These are phyloP conservation scores for Phytophthora hybrid DNA, from an alignment of 352 stramenopile genomes.

Conservation along the genomic window DNA sequence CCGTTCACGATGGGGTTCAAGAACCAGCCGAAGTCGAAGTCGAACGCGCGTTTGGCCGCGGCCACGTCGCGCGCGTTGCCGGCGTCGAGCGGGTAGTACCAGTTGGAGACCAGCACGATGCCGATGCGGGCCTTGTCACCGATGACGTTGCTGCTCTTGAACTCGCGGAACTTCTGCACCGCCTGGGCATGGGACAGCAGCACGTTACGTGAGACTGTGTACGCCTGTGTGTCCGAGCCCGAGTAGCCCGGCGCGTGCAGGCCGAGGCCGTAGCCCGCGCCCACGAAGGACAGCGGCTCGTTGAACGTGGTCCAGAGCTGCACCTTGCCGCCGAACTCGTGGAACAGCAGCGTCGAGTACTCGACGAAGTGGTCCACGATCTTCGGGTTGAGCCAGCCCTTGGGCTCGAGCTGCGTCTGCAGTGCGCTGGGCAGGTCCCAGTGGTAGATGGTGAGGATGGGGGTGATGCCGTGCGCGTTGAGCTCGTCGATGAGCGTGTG, in stretches of 20 bases:
- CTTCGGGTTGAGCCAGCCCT: constrained; percentile 51
- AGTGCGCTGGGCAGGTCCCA: constrained; percentile 94
- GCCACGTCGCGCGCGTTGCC: constrained; percentile 49
- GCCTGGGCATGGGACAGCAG: constrained; percentile 91
- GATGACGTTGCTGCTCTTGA: constrained; percentile 33
- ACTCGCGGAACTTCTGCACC: constrained; percentile 86
- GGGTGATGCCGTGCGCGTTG: constrained; percentile 75
- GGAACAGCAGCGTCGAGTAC: constrained; percentile 90
- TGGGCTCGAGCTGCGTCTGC: constrained; percentile 68
- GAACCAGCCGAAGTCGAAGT: constrained; percentile 94
- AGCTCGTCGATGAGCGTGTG: constrained; percentile 89
- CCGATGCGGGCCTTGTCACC: constrained; percentile 84
- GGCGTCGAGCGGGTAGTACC: constrained; percentile 80
- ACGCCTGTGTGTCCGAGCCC: constrained; percentile 52
- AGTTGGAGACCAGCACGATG: constrained; percentile 92
- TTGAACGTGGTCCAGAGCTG: constrained; percentile 97
- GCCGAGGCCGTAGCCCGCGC: constrained; percentile 80
- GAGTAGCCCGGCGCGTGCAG: constrained; percentile 49
- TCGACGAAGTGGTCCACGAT: constrained; percentile 74
- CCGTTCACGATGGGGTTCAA: constrained; percentile 91
- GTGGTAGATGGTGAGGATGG: constrained; percentile 94
- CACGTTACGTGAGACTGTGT: constrained; percentile 86
- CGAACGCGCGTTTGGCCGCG: constrained; percentile 85
- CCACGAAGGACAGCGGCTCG: constrained; percentile 91
- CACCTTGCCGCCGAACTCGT: constrained; percentile 92